A percentile compares a stretch with the other conserved stretches of the same genome.
phyloP scores from a whole-genome alignment of 1,284 basidiomycete species.

The Cryptococcus floricola region DNA sequence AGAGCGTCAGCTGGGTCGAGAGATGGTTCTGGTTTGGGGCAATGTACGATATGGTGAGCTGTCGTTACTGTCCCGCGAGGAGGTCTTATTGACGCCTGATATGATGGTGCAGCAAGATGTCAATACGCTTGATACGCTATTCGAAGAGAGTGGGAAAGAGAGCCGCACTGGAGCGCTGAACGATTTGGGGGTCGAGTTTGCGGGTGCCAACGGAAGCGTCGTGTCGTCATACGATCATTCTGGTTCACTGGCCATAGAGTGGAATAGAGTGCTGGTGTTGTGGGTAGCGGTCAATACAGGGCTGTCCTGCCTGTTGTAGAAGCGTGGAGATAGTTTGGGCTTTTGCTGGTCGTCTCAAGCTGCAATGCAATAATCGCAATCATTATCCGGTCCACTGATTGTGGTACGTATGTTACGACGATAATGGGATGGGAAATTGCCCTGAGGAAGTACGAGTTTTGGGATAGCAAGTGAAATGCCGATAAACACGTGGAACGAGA shows the following conservation, averaged over 20 bases:
- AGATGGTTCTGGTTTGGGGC: conserved; percentile 55
- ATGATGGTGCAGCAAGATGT: conserved; percentile 25
- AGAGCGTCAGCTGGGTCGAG: conserved; percentile 51
- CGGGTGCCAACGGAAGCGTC: conserved; percentile 20
- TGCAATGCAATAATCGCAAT: too few relatives aligned
- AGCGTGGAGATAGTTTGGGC: background rate
- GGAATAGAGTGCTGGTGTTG: background rate
- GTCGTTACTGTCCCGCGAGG: background rate
- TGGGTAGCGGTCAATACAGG: background rate
- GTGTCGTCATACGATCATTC: background rate
- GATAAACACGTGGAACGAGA: too few relatives aligned
- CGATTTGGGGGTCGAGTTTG: conserved; percentile 26
- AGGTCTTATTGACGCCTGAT: background rate
- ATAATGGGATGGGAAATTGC: too few relatives aligned
- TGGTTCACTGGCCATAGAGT: too few relatives aligned
- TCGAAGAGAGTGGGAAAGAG: conserved; percentile 11
- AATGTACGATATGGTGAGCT: conserved; percentile 44
- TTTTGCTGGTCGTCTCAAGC: too few relatives aligned
- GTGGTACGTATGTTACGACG: too few relatives aligned
- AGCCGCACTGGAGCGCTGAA: conserved; percentile 23
- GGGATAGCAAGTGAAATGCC: too few relatives aligned
- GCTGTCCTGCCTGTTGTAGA: background rate
- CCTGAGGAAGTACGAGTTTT: too few relatives aligned
- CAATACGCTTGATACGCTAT: conserved; percentile 21
- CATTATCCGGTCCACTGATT: too few relatives aligned